These are phyloP conservation scores for Penicillium riverlandense DNA, from an alignment of 495 filamentous ascomycete species.

Conservation along the genomic window DNA sequence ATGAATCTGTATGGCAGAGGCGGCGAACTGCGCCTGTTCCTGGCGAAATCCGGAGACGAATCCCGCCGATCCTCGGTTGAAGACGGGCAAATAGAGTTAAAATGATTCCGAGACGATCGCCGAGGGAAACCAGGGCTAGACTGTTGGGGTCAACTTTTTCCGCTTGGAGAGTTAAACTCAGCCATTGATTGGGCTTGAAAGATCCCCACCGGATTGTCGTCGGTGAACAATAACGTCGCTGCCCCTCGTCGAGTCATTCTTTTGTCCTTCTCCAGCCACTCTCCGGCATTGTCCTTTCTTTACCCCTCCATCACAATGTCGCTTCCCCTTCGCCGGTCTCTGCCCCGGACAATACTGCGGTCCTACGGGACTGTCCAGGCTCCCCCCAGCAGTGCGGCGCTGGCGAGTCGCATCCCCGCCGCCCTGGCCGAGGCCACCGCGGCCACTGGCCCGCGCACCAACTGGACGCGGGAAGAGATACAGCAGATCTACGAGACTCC, in stretches of 20 bases:
- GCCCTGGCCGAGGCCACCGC: slow-evolving; percentile 47
- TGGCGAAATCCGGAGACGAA: too few relatives aligned
- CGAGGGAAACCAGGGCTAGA: not conserved
- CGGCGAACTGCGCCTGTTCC: too few relatives aligned
- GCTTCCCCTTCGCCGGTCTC: slow-evolving; percentile 16
- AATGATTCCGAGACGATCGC: not conserved
- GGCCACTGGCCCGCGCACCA: slow-evolving; percentile 51
- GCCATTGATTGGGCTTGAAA: too few relatives aligned
- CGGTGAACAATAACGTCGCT: slow-evolving; percentile 8
- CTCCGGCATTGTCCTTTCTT: slow-evolving; percentile 1
- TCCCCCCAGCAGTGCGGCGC: slow-evolving; percentile 23
- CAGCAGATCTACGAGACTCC: slow-evolving; percentile 68
- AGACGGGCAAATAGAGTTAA: too few relatives aligned
- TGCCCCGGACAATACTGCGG: slow-evolving; percentile 21
- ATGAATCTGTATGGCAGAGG: too few relatives aligned
- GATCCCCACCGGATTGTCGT: slow-evolving; percentile 13
- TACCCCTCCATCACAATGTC: slow-evolving; percentile 20
- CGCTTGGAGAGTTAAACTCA: too few relatives aligned
- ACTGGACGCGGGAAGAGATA: slow-evolving; percentile 76
- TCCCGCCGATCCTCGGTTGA: too few relatives aligned
- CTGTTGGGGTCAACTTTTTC: not conserved
- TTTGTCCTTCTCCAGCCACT: not conserved
- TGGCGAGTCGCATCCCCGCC: slow-evolving; percentile 27
- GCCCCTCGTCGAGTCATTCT: slow-evolving; percentile 4
- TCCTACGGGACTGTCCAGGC: slow-evolving; percentile 41